Conservation (phyloP, 495 filamentous ascomycete species). For the Glonium stellatum region DNA sequence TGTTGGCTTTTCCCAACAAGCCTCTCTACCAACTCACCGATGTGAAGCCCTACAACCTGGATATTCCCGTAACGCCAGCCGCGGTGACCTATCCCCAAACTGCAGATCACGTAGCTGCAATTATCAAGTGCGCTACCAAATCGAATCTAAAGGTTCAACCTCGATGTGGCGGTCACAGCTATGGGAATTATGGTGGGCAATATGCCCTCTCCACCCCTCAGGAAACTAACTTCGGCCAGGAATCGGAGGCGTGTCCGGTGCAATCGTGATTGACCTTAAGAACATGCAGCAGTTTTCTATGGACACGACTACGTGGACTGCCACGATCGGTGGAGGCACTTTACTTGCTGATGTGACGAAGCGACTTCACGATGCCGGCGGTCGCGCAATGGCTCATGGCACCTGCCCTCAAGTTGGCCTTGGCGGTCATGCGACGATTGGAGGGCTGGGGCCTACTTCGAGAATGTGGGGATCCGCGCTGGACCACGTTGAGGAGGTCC, state of each 20-base stretch:
- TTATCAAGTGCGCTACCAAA: slow-evolving; percentile 27
- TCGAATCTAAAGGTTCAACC: slow-evolving; percentile 27
- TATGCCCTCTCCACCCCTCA: background rate
- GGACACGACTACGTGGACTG: slow-evolving; percentile 26
- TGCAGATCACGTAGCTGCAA: slow-evolving; percentile 25
- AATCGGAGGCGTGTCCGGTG: background rate
- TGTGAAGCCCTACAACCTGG: slow-evolving; percentile 31
- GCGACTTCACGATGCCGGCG: slow-evolving; percentile 25
- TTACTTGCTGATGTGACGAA: slow-evolving; percentile 29
- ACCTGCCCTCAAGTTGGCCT: slow-evolving; percentile 31
- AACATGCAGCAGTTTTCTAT: slow-evolving; percentile 43
- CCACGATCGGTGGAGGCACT: slow-evolving; percentile 29
- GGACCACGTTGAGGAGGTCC: slow-evolving; percentile 47
- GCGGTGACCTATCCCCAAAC: slow-evolving; percentile 27
- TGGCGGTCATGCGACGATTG: slow-evolving; percentile 39
- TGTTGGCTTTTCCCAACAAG: slow-evolving; percentile 14
- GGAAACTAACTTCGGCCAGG: background rate
- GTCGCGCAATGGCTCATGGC: slow-evolving; percentile 31
- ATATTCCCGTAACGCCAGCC: slow-evolving; percentile 17
- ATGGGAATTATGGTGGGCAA: slow-evolving; percentile 28
- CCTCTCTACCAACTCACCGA: slow-evolving; percentile 18
- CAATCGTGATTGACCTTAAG: slow-evolving; percentile 42
- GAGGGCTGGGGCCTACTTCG: slow-evolving; percentile 48
- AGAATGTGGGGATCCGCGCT: slow-evolving; percentile 51
- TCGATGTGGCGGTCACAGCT: slow-evolving; percentile 27